Evolutionary conservation across 2,329 filamentous ascomycete genomes (phyloP), one percentile per base, ranked within the genome.

Genomic region (Clonostachys rosea): DNA sequence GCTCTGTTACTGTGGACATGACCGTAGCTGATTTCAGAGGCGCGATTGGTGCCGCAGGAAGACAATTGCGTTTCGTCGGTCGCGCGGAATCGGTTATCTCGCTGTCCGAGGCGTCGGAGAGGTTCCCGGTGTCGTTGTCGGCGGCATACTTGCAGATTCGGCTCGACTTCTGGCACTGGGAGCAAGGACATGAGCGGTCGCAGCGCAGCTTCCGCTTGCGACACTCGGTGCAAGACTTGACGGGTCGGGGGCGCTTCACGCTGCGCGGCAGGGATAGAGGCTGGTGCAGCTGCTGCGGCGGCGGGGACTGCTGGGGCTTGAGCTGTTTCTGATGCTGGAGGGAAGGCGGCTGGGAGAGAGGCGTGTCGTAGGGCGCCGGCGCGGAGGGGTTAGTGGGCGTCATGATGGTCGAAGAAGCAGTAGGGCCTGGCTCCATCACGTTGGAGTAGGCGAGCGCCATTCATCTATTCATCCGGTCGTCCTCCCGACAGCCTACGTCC

Each of bases 131-230:
- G 46, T 75, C 73, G 34, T 74, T 69, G 47, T 76, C 73, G 17
- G 74, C 67, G 20, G 74, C 66, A 53, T 81, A 81, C 53, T 67
- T 74, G 63, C 78, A 81, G 37, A 61, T 56, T 35, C 77, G 74
- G 52, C 69, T 72, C n/a, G 76, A 76, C 58, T 78, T 79, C 44
- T 77, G 74, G 56, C 79, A 83, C 57, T 81, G 78, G 6, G 75
- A 75, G 54, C 79, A 83, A 5, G 77, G 76, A 40, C 69, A 66
- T n/a, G 71, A 65, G 41, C 79, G 71, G 58, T 82, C 77, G 60
- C 79, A 83, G 49, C 71, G 69, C 6, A 80, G 62, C 58, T 79
- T 82, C 54, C 79, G 70, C 58, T 79, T 79, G 47, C 79, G 70
- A 54, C 79, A 80, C 54, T 78, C 74, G 48, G 73, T 74, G 57